Conservation (phyloP, 2,329 filamentous ascomycete genomes). For the Botrytis byssoidea region DNA sequence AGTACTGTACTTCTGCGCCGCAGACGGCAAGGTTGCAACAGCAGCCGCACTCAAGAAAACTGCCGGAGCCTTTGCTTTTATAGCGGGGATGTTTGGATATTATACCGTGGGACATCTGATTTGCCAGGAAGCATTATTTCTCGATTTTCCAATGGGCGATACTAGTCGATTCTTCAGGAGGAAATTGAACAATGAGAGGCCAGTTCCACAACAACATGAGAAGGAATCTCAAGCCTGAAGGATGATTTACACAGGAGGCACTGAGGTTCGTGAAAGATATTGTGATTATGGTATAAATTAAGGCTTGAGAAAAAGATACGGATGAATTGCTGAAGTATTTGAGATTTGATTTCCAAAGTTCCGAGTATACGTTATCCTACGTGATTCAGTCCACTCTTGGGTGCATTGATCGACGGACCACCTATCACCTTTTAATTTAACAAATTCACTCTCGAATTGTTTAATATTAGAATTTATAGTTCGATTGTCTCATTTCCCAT, state of each 20-base stretch:
- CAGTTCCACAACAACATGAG: neutral
- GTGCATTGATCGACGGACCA: too few relatives aligned
- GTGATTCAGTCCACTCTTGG: too few relatives aligned
- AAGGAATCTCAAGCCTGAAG: neutral
- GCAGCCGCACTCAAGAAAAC: constrained; percentile 37
- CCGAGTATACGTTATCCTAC: too few relatives aligned
- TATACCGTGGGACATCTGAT: constrained; percentile 46
- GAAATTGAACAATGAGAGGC: constrained; percentile 28
- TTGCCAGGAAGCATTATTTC: constrained; percentile 42
- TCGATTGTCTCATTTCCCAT: too few relatives aligned
- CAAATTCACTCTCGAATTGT: too few relatives aligned
- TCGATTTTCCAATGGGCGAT: constrained; percentile 45
- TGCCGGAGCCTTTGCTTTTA: neutral
- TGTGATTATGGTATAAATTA: neutral
- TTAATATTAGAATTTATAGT: too few relatives aligned
- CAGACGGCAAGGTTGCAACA: constrained; percentile 43
- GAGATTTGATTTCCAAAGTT: neutral
- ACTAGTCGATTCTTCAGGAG: constrained; percentile 43
- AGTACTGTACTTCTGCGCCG: constrained; percentile 47
- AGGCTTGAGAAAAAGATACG: neutral
- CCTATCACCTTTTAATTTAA: too few relatives aligned
- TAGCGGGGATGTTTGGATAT: constrained; percentile 47
- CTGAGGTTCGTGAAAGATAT: neutral
- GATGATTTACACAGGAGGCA: too few relatives aligned
- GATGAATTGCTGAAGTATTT: neutral